phyloP scores from a whole-genome alignment of 495 filamentous ascomycete species.

The Xylaria venustula region DNA sequence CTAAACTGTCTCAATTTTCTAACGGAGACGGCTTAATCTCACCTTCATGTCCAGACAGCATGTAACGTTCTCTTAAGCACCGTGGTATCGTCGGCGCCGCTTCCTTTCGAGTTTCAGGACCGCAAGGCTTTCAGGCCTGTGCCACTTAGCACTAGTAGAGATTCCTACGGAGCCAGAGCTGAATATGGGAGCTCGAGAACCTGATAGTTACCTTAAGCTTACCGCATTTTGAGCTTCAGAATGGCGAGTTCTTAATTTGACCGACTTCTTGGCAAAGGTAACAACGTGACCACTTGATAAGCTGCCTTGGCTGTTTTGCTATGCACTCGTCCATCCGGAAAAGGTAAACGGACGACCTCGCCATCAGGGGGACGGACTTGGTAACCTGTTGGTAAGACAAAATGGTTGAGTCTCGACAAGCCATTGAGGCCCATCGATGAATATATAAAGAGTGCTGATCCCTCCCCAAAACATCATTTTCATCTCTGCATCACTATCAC shows the following conservation, averaged over 20 bases:
- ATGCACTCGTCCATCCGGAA: constrained; percentile 1
- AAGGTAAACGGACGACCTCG: constrained; percentile 3
- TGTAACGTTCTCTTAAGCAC: constrained; percentile 7
- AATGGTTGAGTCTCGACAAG: constrained; percentile 2
- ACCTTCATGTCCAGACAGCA: constrained; percentile 8
- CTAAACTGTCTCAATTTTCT: constrained; percentile 1
- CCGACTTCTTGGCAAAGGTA: constrained; percentile 4
- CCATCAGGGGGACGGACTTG: neutral
- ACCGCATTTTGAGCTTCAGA: constrained; percentile 2
- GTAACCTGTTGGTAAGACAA: constrained; percentile 4
- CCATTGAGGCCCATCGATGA: constrained; percentile 6
- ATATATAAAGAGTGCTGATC: constrained; percentile 9
- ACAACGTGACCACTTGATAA: constrained; percentile 6
- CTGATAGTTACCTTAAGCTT: constrained; percentile 1
- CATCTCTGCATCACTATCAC: constrained; percentile 4
- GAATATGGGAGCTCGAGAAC: constrained; percentile 9
- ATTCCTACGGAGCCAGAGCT: constrained; percentile 6
- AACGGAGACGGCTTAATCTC: constrained; percentile 8
- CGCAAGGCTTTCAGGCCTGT: constrained; percentile 4
- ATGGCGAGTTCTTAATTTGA: constrained; percentile 5
- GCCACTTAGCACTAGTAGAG: neutral
- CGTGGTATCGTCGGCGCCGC: constrained; percentile 3
- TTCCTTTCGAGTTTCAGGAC: constrained; percentile 6
- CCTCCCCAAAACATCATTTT: constrained; percentile 7
- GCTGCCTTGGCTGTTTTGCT: constrained; percentile 5